Base-by-base conservation (phyloP, 2,329 filamentous ascomycete genomes). In the Colletotrichum sp. region DNA sequence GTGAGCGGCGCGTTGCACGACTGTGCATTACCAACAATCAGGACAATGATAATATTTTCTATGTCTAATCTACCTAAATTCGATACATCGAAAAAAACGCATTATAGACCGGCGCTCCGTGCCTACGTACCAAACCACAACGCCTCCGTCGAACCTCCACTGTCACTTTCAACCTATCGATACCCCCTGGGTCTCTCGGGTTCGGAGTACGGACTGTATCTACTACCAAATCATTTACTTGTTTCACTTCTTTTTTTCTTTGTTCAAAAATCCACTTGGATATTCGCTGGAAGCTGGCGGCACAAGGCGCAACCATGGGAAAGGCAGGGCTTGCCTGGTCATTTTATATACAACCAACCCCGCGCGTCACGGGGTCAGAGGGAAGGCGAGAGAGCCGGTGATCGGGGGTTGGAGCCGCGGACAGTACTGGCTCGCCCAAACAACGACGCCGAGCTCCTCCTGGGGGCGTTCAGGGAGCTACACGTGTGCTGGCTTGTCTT, bases 21-120 rank as follows among this genome's bases (percentile, higher is more conserved):
- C 12, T n/a, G 73, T 76, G 73, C 73, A 69, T n/a, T 70, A 34
- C 57, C 66, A 60, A 21, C 28, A 62, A 49, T 28, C 69, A 59
- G 70, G 71, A 72, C 75, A 67, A 77, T 77, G 71, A 77, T 77
- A 77, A 77, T 77, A 69, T 77, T 75, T 77, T 75, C 75, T 70
- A 67, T 67, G 60, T 75, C 75, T 75, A 77, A 77, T 77, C 36
- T 55, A 71, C 55, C 66, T 75, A 66, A 30, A 70, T 39, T 52
- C 75, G 65, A 77, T 66, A 77, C 62, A 77, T 66, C 30, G 44
- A 76, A 69, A 64, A 69, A 68, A 65, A 66, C 49, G 75, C 75
- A 77, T 69, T 60, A 75, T 77, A 75, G 65, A 74, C 66, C 65
- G 75, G 75, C 75, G 75, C 66, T 55, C 52, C 71, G 36, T 71